Evolutionary conservation across 305 asterid genomes (phyloP), one percentile per base, ranked within the genome.

Genomic region (Andrographis paniculata): DNA sequence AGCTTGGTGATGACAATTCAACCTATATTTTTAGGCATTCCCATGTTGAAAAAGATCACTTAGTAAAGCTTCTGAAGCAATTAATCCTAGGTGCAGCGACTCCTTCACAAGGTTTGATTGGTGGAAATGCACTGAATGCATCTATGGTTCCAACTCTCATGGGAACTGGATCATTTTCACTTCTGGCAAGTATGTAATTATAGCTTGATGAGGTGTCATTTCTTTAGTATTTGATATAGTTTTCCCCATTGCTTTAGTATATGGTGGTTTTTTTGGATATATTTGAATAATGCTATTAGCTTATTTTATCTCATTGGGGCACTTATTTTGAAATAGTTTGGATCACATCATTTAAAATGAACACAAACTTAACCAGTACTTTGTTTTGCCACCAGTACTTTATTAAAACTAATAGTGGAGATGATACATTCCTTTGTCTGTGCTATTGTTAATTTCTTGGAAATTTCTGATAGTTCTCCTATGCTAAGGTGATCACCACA

Each of bases 1-100:
- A 50, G 20, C 53, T 42, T 54, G 52, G 46, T 44, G 44, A 33
- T 45, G 53, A 28, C 12, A 35, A 53, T n/a, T 36, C 48, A 48
- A 48, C 50, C 41, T 59, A 28, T 61, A 35, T 55, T 43, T 52
- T 27, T 54, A 91, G 99, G 94, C 72, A 84, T 67, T 89, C 95
- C 54, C 89, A 84, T 59, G 79, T 92, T 62, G 92, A 68, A 60
- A 82, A 74, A 50, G 94, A 92, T 71, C 99, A 92, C 84, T 75
- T 92, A 83, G 88, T 92, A 58, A 92, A 79, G 83, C 95, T 92
- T 60, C 75, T 92, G 73, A 84, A 84, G 75, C 93, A 82, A 61
- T 68, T 84, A 60, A 70, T 92, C 55, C 63, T 69, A 64, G 79
- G 74, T 66, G 78, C 87, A 42, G 63, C 64, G 57, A 66, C 76